Base-by-base conservation (phyloP, 2,329 filamentous ascomycete species). In the Diplodia scrobiculata region DNA sequence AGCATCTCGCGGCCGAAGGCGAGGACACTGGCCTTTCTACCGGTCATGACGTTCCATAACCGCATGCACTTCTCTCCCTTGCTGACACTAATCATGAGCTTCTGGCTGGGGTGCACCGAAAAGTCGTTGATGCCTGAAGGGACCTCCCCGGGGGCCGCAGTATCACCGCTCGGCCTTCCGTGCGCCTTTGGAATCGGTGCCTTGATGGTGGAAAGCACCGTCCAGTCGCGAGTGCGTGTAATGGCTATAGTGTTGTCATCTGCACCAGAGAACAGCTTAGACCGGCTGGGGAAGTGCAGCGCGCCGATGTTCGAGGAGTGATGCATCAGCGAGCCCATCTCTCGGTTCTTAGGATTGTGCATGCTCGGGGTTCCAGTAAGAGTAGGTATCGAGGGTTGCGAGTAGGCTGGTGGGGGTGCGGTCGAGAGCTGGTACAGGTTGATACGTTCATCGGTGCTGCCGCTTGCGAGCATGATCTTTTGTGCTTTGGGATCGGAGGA, bases 41-140 rank as follows among this genome's bases (percentile, higher is more conserved):
- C 95, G 2, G 94, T 98, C 70, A 98, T 92, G 69, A 99, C 78
- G 74, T 99, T 98, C 95, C 95, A 99, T 70, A 98, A 78, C 69
- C 95, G 84, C 91, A 99, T 96, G 73, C 89, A 92, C 70, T 87
- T 88, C 80, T 99, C 95, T 70, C 92, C 92, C 72, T 89, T 91
- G 71, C 91, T 90, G 9, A 98, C 92, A 71, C 87, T 96, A 68
- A 99, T 87, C 91, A 98, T 97, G 60, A 99, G 82, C 80, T 97
- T 98, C 85, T 96, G 91, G 76, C 91, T 96, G 0, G 95, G 94
- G 76, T 99, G 95, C 29, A 99, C 90, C 1, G 94, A 92, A 76
- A 99, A 96, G 76, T 93, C 91, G 76, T 97, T 98, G 71, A 98
- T 87, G 19, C 95, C 95, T n/a, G 89, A 86, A 0, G 93, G 93